phyloP scores from a whole-genome alignment of 345 rosid genomes.

The Bretschneidera sinensis region DNA sequence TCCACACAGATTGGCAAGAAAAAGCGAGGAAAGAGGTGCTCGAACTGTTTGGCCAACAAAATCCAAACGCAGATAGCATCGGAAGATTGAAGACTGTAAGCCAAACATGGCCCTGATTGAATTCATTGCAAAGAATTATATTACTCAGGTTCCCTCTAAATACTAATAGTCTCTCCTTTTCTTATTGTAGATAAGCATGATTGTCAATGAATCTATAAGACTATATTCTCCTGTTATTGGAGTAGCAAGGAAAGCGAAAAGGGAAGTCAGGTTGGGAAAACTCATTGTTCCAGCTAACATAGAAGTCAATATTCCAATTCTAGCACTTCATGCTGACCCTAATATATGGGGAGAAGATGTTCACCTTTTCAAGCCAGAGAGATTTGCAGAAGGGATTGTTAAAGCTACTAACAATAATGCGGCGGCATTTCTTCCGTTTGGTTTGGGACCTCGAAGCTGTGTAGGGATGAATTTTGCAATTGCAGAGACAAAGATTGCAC shows the following conservation, averaged over 20 bases:
- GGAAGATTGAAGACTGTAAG: constrained; percentile 36
- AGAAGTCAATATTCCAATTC: constrained; percentile 10
- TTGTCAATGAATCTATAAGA: constrained; percentile 27
- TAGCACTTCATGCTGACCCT: constrained; percentile 25
- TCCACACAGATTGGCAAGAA: constrained; percentile 38
- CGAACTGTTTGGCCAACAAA: constrained; percentile 22
- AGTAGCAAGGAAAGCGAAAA: constrained; percentile 6
- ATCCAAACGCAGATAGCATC: constrained; percentile 25
- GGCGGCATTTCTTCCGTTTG: constrained; percentile 23
- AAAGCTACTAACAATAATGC: constrained; percentile 30
- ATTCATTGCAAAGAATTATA: no score
- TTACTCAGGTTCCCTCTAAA: not conserved
- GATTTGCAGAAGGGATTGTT: constrained; percentile 24
- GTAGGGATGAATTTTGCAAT: constrained; percentile 29
- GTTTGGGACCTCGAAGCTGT: constrained; percentile 31
- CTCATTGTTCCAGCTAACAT: constrained; percentile 14
- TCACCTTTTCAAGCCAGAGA: constrained; percentile 27
- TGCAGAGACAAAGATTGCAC: constrained; percentile 26
- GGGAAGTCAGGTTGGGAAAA: constrained; percentile 19
- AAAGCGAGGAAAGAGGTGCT: constrained; percentile 33
- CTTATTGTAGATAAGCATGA: constrained; percentile 24
- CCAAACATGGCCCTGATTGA: not conserved
- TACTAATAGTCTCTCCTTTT: not conserved
- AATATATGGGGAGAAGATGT: constrained; percentile 33
- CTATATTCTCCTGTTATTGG: constrained; percentile 32